Conservation (phyloP, 192 early-diverging fungal genomes). For the Coemansia aciculifera region DNA sequence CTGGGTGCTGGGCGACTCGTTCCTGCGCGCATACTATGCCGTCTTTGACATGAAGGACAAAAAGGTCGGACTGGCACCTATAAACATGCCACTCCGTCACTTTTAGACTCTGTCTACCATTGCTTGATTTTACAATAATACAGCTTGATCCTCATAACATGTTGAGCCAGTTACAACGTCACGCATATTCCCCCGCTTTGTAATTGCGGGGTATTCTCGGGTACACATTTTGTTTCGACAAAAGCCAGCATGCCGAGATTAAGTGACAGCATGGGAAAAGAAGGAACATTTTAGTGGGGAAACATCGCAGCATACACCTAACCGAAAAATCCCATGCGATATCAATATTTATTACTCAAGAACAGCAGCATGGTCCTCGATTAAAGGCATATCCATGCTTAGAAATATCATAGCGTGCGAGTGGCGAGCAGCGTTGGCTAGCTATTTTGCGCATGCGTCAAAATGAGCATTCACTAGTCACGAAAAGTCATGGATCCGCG, state of each 20-base stretch:
- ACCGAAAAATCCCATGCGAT: constrained; percentile 1
- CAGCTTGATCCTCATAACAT: not conserved
- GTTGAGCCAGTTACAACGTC: not conserved
- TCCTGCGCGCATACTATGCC: constrained; percentile 54
- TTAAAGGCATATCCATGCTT: not conserved
- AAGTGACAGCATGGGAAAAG: not conserved
- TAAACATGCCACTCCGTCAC: constrained; percentile 52
- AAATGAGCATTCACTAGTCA: not conserved
- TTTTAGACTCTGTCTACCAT: constrained; percentile 10
- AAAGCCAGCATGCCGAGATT: not conserved
- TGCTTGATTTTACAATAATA: not conserved
- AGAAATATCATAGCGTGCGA: not conserved
- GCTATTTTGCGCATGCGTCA: not conserved
- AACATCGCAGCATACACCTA: not conserved
- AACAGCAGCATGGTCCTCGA: constrained; percentile 4
- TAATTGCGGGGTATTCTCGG: not conserved
- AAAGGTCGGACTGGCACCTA: constrained; percentile 53
- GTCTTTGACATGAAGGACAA: constrained; percentile 55
- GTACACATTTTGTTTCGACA: not conserved
- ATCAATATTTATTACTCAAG: constrained; percentile 3
- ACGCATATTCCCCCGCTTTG: not conserved
- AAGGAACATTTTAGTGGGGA: not conserved
- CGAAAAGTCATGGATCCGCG: not conserved
- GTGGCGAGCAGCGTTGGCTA: not conserved
- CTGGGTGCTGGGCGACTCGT: constrained; percentile 56